A percentile compares a stretch with the other conserved stretches of the same genome.
phyloP scores from a whole-genome alignment of 1,139 yeast species.

The Candida sp. region DNA sequence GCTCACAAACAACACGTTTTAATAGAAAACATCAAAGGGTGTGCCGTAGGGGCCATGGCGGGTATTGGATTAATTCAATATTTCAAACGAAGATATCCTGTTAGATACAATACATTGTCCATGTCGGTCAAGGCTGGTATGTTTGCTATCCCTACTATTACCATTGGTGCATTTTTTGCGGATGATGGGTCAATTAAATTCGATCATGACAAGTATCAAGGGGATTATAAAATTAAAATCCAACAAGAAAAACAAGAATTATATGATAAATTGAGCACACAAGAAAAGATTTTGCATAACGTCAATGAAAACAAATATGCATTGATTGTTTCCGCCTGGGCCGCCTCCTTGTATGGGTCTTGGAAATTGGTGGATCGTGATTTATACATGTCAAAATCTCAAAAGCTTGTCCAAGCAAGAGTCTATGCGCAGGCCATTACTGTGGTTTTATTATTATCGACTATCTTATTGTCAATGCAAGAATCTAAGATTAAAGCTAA shows the following conservation, averaged over 20 bases:
- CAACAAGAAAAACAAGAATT: constrained; percentile 33
- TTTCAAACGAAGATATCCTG: constrained; percentile 19
- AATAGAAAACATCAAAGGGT: constrained; percentile 63
- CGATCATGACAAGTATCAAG: constrained; percentile 45
- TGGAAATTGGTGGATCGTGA: constrained; percentile 74
- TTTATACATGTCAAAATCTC: constrained; percentile 68
- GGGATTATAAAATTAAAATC: constrained; percentile 12
- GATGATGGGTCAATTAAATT: constrained; percentile 57
- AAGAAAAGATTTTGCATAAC: constrained; percentile 40
- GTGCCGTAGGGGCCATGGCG: constrained; percentile 49
- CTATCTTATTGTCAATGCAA: constrained; percentile 57
- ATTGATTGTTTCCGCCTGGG: constrained; percentile 78
- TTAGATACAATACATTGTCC: constrained; percentile 13
- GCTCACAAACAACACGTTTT: constrained; percentile 59
- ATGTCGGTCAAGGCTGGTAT: constrained; percentile 57
- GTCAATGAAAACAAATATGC: constrained; percentile 63
- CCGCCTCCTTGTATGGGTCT: constrained; percentile 79
- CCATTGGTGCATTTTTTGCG: constrained; percentile 52
- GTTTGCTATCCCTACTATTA: constrained; percentile 58
- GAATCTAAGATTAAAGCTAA: constrained; percentile 42
- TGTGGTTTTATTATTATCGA: constrained; percentile 56
- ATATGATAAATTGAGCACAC: constrained; percentile 41
- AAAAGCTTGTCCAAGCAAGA: constrained; percentile 87
- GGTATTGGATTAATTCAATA: constrained; percentile 45
- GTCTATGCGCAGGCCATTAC: constrained; percentile 87